Evolutionary conservation across 2,329 filamentous ascomycete genomes (phyloP), one percentile per base, ranked within the genome.

Genomic region (Exophiala sp.): DNA sequence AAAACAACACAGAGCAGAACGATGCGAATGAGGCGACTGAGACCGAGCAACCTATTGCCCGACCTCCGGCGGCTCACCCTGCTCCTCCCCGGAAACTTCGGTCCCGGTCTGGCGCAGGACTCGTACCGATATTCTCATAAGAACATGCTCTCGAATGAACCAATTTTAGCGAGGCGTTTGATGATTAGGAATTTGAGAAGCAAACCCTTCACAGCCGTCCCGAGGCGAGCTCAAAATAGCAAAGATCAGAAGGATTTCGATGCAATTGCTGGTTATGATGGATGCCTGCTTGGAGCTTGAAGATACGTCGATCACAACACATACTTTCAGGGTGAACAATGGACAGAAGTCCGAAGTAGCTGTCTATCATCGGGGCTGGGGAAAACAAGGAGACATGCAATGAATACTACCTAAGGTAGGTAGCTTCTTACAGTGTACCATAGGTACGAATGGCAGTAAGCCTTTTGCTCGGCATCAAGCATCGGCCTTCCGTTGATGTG

Each of bases 1-100:
- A 75, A 52, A 56, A 60, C 49, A 44, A 53, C 47, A 19, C 34
- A 5, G 54, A 46, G 18, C 34, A 44, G 19, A 44, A 27, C 11
- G 35, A 23, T 35, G 13, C 9, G 18, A 52, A 46, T 16, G 16
- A 23, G 13, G 37, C 30, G 5, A n/a, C 34, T 14, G 44, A 41
- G 30, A 23, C 32, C 16, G 34, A 7, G 19, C 6, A 6, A 23
- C 30, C 34, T n/a, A 40, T 19, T 38, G 34, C 32, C 45, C 34
- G 34, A 41, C 24, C n/a, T 39, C 29, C 50, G 22, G 38, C 21
- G 21, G 29, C 18, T 9, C 24, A 19, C 9, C 9, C 10, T 21
- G 14, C 10, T 39, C 29, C 24, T 3, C 23, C 10, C 16, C 6
- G 16, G 44, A 43, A 21, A 29, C 16, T 48, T 39, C 24, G 23